Evolutionary conservation across 2,329 filamentous ascomycete species (phyloP).

Genomic region (Fusarium guadeloupense): DNA sequence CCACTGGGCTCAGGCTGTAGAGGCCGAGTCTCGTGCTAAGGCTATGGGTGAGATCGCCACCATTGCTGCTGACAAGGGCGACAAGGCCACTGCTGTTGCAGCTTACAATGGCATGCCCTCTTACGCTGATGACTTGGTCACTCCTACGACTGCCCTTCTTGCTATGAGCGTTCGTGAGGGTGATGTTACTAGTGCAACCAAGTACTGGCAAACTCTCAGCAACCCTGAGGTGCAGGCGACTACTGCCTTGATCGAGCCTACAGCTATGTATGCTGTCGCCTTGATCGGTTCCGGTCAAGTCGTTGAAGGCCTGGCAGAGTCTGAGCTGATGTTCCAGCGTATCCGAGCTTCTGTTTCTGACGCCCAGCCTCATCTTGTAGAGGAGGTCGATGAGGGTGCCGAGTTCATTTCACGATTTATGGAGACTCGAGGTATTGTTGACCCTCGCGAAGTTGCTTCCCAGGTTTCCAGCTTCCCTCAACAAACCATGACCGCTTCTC

Average conservation of each 20-base stretch:
- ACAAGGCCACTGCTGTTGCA: slow-evolving; percentile 72
- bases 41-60: slow-evolving; percentile 79
- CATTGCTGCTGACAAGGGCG: slow-evolving; percentile 81
- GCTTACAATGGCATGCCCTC: slow-evolving; percentile 69
- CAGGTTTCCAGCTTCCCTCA: slow-evolving; percentile 54
- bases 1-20: slow-evolving; percentile 73
- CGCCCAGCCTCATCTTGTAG: slow-evolving; percentile 65
- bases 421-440: slow-evolving; percentile 62
- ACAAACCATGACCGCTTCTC: slow-evolving; percentile 56
- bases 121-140: slow-evolving; percentile 59
- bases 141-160: slow-evolving; percentile 80
- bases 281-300: slow-evolving; percentile 87
- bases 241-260: slow-evolving; percentile 80
- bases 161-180: slow-evolving; percentile 87
- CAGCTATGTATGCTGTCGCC: slow-evolving; percentile 89
- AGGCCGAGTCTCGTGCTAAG: slow-evolving; percentile 64
- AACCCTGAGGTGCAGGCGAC: slow-evolving; percentile 68
- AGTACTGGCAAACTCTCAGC: slow-evolving; percentile 82
- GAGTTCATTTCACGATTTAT: slow-evolving; percentile 73
- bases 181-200: slow-evolving; percentile 78
- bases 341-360: slow-evolving; percentile 71
- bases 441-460: slow-evolving; percentile 64
- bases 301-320: slow-evolving; percentile 80
- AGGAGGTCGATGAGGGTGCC: slow-evolving; percentile 88
- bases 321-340: slow-evolving; percentile 86